Percentiles rank a stretch among this genome's conserved stretches.
Evolutionary conservation across 2,329 filamentous ascomycete genomes (phyloP).

Genomic region (Penicillium brevicompactum): DNA sequence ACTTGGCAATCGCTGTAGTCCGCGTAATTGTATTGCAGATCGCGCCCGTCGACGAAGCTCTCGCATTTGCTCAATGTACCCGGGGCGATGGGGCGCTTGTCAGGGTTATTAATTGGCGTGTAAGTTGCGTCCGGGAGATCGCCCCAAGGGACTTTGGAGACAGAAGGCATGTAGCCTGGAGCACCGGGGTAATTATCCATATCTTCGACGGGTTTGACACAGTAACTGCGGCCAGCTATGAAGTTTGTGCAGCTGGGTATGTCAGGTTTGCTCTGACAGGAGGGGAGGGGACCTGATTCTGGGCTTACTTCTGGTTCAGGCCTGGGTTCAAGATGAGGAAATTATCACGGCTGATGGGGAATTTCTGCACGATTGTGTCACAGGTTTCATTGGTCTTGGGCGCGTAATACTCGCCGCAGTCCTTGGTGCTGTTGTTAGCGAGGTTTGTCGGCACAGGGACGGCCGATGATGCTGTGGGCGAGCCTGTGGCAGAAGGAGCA

Average conservation of each 20-base stretch:
- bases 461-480: background rate
- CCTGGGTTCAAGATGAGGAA: conserved; percentile 12
- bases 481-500: background rate
- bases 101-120: background rate
- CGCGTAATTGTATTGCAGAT: background rate
- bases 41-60: background rate
- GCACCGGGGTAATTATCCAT: conserved; percentile 11
- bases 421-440: background rate
- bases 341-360: conserved; percentile 3
- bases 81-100: background rate
- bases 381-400: conserved; percentile 2
- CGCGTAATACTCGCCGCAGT: conserved; percentile 10
- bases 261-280: background rate
- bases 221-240: conserved; percentile 4
- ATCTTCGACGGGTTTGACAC: conserved; percentile 8
- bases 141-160: conserved; percentile 1
- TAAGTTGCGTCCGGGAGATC: conserved; percentile 4
- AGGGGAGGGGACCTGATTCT: background rate
- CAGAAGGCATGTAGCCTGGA: conserved; percentile 1
- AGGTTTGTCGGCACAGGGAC: conserved; percentile 9
- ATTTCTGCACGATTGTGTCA: background rate
- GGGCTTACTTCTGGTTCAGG: conserved; percentile 3
- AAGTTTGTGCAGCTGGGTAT: conserved; percentile 9
- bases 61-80: background rate
- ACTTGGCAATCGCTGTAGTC: background rate